These are phyloP conservation scores for Aspergillus biplanus DNA, from an alignment of 495 filamentous ascomycete species.

Conservation along the genomic window DNA sequence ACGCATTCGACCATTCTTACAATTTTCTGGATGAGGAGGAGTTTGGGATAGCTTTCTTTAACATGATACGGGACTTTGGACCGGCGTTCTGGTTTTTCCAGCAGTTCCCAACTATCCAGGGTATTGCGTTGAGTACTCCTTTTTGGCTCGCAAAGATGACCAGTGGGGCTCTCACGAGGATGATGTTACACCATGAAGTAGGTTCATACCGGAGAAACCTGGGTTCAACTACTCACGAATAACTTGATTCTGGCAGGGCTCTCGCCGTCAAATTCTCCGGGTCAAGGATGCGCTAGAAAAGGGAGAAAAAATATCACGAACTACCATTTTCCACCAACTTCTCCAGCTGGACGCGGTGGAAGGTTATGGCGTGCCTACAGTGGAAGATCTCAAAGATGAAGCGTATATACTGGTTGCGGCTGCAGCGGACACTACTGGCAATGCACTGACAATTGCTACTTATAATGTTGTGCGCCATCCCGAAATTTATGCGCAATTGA, in stretches of 20 bases:
- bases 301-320: constrained; percentile 24
- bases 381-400: constrained; percentile 35
- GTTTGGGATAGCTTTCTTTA: constrained; percentile 27
- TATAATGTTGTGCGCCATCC: constrained; percentile 41
- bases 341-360: constrained; percentile 30
- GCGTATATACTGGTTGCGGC: constrained; percentile 37
- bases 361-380: constrained; percentile 24
- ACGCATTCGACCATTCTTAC: constrained; percentile 37
- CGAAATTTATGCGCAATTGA: constrained; percentile 31
- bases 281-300: constrained; percentile 24
- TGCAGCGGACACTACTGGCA: constrained; percentile 45
- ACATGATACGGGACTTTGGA: constrained; percentile 22
- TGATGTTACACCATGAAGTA: constrained; percentile 32
- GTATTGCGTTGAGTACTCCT: constrained; percentile 22
- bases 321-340: constrained; percentile 43
- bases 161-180: constrained; percentile 17
- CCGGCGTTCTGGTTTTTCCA: constrained; percentile 30
- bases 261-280: constrained; percentile 21
- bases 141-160: constrained; percentile 26
- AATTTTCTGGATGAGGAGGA: constrained; percentile 24
- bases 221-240: not conserved
- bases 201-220: not conserved
- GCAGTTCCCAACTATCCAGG: constrained; percentile 26
- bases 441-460: constrained; percentile 38
- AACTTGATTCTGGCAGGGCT: constrained; percentile 10